These are phyloP conservation scores for Phytophthora vignae DNA, from an alignment of 352 stramenopile species.

Conservation along the genomic window DNA sequence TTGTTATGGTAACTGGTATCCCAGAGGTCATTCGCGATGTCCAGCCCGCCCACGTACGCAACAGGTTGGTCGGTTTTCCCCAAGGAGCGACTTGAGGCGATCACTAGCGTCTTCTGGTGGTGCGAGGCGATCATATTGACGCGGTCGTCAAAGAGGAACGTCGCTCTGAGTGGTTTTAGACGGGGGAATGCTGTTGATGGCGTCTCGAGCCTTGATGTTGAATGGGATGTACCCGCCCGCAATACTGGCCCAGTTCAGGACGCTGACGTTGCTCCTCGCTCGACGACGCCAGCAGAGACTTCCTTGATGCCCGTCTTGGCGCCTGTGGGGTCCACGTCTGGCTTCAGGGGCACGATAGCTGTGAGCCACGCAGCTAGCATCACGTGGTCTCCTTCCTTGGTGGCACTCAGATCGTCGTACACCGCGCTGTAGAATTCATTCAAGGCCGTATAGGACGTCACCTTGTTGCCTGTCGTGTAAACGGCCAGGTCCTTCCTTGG, in stretches of 20 bases:
- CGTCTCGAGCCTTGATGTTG: conserved; percentile 44
- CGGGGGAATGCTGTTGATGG: conserved; percentile 45
- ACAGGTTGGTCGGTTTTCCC: conserved; percentile 20
- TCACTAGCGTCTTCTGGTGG: conserved; percentile 61
- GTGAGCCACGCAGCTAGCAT: conserved; percentile 54
- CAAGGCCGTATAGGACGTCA: conserved; percentile 46
- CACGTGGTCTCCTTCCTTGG: conserved; percentile 31
- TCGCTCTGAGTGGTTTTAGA: conserved; percentile 23
- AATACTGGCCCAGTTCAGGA: conserved; percentile 59
- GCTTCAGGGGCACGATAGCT: conserved; percentile 52
- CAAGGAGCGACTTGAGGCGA: conserved; percentile 19
- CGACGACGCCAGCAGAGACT: conserved; percentile 39
- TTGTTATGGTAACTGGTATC: conserved; percentile 62
- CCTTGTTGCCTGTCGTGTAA: conserved; percentile 46
- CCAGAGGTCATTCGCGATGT: conserved; percentile 65
- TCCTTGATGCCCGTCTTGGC: conserved; percentile 42
- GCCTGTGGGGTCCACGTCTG: conserved; percentile 29
- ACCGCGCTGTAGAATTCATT: conserved; percentile 53
- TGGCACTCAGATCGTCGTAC: conserved; percentile 44
- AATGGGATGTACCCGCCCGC: conserved; percentile 40
- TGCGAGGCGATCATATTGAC: conserved; percentile 44
- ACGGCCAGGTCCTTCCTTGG: conserved; percentile 41
- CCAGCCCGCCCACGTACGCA: conserved; percentile 59
- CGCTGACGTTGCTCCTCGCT: conserved; percentile 46
- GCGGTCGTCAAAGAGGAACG: conserved; percentile 63